Evolutionary conservation across 2,329 filamentous ascomycete species (phyloP), one percentile per base, ranked within the genome.

Genomic region (Mycosphaerella sp.): DNA sequence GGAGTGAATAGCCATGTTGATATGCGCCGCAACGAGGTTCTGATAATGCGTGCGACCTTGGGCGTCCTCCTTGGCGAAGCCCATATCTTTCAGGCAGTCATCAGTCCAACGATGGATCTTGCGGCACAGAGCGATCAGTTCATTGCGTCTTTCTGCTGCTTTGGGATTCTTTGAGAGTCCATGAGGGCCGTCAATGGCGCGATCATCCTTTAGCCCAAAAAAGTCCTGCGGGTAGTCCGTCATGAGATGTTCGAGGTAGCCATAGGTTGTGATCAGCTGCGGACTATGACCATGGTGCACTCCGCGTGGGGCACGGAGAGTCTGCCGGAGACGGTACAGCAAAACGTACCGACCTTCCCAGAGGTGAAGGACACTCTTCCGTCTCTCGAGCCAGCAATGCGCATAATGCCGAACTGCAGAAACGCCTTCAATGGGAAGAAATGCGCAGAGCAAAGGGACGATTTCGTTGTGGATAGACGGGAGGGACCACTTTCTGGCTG

Each of bases 61-160:
- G 6, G 12, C n/a, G 23, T 51, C 48, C 17, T 51, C 29, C 12
- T 38, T 40, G 11, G 17, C 48, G 26, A 51, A 26, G 2, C 47
- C 12, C 29, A 51, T n/a, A 3, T 17, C 44, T 10, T 8, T 32
- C n/a, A 51, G 31, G 40, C 36, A n/a, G 8, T 6, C 10, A 29
- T 50, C 47, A 23, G 47, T 50, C 47, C 47, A 42, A 6, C 47
- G 48, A 45, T 51, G 48, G 10, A 51, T 45, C 11, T 21, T 31
- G 3, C 48, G 48, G 21, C 48, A 51, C 14, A 51, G 14, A 12
- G 3, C 14, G 1, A 51, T 14, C 12, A 51, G n/a, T 2, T 9
- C 26, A 29, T 31, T 21, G 7, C 48, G 36, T 12, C 29, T 26
- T 6, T 29, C 10, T 3, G 10, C 9, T 11, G 9, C 43, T 11